Base-by-base conservation (phyloP, 2,329 filamentous ascomycete genomes). In the Ophiostoma piceae region DNA sequence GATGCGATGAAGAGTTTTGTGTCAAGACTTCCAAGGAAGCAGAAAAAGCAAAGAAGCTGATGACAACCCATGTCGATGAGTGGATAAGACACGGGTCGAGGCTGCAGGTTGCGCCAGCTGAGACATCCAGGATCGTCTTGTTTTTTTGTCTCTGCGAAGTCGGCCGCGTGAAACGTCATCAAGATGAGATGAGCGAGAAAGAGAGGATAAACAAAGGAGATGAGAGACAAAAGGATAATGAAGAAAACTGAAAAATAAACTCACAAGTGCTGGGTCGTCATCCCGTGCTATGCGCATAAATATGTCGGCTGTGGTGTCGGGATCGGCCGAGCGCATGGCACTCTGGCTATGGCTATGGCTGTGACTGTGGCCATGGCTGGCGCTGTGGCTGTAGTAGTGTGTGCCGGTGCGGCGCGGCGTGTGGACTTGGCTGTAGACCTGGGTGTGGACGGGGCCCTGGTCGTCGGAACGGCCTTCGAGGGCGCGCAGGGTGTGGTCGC, bases 241-340 rank as follows among this genome's bases (percentile, higher is more conserved):
- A 64, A 68, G 14, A 64, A 54, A n/a, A 26, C 9, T 14, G 9
- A 54, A n/a, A 39, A 54, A 70, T 32, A 29, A 32, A 41, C 32
- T 39, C 29, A 69, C 62, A 5, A n/a, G 32, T 32, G 32, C 32
- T 47, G 60, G 26, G 26, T 51, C 66, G 6, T 87, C 85, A 71
- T 88, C 84, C 12, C 83, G 80, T 14, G 86, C 85, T 71, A 88
- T 87, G 69, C 80, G 83, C 71, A 88, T 81, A 73, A 88, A 88
- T 57, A 88, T 79, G 72, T 88, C 86, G 54, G 84, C 84, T 3
- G 82, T 84, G 73, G 87, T 85, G 69, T 88, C 85, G 60, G 77
- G 79, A 67, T 84, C 81, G 14, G 75, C 76, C 65, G 74, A 78
- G 72, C 74, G 77, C 32, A 41, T 22, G 73, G 22, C 67, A 11